Evolutionary conservation across 1,284 basidiomycete species (phyloP), one percentile per base, ranked within the genome.

Genomic region (Pseudozyma hubeiensis): DNA sequence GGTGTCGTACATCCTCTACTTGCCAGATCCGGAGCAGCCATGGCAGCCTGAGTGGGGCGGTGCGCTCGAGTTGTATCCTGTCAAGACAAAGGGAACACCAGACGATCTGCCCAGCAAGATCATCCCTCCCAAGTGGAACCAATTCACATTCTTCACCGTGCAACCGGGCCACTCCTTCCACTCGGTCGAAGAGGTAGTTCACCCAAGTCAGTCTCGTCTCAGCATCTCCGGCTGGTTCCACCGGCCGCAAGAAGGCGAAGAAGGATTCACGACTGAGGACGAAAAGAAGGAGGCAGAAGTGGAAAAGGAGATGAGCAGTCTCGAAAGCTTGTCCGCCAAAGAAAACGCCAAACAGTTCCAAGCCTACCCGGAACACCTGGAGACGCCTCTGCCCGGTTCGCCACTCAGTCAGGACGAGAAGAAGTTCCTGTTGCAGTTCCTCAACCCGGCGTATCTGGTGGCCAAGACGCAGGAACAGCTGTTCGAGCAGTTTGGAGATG

Each of bases 1-100:
- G 53, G 92, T 98, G 56, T 97, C 94, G 1, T 99, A 96, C 86
- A 97, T 99, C 85, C 91, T 98, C 53, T 99, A 99, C 86, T 92
- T 98, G 87, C 94, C 96, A 29, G 90, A 96, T 70, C 94, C 91
- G 33, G 86, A 90, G 30, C 86, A 87, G 73, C 85, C 86, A 30
- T 91, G 90, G 90, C 89, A 91, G 84, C 88, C 85, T 5, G 84
- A 92, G 72, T 97, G 92, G 91, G 96, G 96, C 43, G 96, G 96
- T 29, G 92, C 94, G 3, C 88, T 99, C 52, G 96, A 98, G 85
- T 88, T 99, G n/a, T 99, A 97, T 85, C 93, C 93, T 16, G 80
- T 83, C 59, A 77, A 77, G 54, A 71, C 65, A 46, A 74, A 78
- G 37, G 77, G 76, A n/a, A 65, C 62, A 5, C 82, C 82, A 1